Conservation (phyloP, 2,329 filamentous ascomycete genomes). For the Aspergillus pseudonomiae region DNA sequence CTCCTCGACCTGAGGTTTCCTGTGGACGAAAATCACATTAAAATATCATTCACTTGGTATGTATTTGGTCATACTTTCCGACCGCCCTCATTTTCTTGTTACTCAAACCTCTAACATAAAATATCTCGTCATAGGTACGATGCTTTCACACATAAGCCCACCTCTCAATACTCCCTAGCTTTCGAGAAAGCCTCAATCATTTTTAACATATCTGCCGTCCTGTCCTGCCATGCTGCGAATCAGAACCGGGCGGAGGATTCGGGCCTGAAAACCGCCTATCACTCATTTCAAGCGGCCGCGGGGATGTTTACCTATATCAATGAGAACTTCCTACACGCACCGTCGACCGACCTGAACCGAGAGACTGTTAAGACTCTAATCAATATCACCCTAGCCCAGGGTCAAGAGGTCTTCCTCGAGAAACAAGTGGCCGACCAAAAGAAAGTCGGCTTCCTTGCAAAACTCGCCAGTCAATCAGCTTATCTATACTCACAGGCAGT, state of each 20-base stretch:
- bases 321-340: constrained; percentile 97
- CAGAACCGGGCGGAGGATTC: constrained; percentile 91
- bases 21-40: constrained; percentile 98
- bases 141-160: constrained; percentile 98
- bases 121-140: constrained; percentile 71
- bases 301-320: constrained; percentile 99
- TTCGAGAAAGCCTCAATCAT: constrained; percentile 99
- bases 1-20: constrained; percentile 92
- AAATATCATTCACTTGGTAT: constrained; percentile 97
- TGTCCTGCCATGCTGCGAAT: constrained; percentile 91
- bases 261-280: constrained; percentile 93
- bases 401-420: constrained; percentile 95
- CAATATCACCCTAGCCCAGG: constrained; percentile 88
- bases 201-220: constrained; percentile 97
- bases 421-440: constrained; percentile 93
- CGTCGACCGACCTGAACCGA: constrained; percentile 90
- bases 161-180: constrained; percentile 91
- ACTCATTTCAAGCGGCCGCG: constrained; percentile 95
- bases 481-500: constrained; percentile 85
- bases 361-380: constrained; percentile 97
- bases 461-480: constrained; percentile 86
- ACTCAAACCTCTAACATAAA: constrained; percentile 8
- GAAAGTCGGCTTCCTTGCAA: constrained; percentile 88
- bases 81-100: background rate
- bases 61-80: background rate